Percentiles rank a stretch among this genome's conserved stretches.
phyloP scores from a whole-genome alignment of 306 rosid species.

The Dicorynia guianensis region DNA sequence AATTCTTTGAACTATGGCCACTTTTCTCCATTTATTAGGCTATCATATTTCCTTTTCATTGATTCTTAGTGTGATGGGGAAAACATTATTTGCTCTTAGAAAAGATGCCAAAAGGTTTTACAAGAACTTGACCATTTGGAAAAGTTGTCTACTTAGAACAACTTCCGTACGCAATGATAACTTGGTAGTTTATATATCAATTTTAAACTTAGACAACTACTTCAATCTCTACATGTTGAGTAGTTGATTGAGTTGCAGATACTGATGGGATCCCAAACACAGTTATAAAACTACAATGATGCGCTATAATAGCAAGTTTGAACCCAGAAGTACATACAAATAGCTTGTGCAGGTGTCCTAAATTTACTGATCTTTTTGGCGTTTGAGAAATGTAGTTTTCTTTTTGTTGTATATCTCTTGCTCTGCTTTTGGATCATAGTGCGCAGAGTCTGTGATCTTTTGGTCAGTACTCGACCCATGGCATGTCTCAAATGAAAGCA shows the following conservation, averaged over 20 bases:
- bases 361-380: not conserved
- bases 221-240: not conserved
- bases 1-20: conserved; percentile 10
- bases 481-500: not conserved
- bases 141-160: not conserved
- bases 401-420: not conserved
- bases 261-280: not conserved
- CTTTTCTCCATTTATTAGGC: conserved; percentile 21
- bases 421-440: conserved; percentile 1
- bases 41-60: conserved; percentile 37
- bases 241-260: not conserved
- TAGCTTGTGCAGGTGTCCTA: not conserved
- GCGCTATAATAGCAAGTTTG: too few relatives aligned
- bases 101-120: conserved; percentile 21
- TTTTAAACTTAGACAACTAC: not conserved
- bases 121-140: not conserved
- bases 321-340: not conserved
- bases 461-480: not conserved
- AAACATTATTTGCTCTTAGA: not conserved
- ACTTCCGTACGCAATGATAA: conserved; percentile 12
- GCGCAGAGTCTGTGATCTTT: not conserved
- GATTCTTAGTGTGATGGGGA: conserved; percentile 26
- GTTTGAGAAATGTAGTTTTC: conserved; percentile 9
- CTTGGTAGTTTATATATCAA: too few relatives aligned
- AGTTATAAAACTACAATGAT: too few relatives aligned